Percentiles rank a stretch among this genome's conserved stretches.
Conservation (phyloP, 768 basidiomycete genomes). For the Mycena capillaripes region DNA sequence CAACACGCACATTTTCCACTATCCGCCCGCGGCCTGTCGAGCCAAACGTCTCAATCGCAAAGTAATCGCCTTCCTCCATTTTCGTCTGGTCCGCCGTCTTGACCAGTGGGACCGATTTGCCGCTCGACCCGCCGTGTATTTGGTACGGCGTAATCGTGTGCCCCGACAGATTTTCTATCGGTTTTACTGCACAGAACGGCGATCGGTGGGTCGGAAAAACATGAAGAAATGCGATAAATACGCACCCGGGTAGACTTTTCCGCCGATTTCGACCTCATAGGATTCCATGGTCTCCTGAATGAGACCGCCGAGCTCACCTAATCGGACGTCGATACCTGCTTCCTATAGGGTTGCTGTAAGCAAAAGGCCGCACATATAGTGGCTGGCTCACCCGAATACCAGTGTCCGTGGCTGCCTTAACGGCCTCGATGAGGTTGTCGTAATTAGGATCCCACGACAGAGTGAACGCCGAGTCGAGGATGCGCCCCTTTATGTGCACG, state of each 20-base stretch:
- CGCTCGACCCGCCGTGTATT: constrained; percentile 79
- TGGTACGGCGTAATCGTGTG: constrained; percentile 93
- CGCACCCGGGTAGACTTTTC: constrained; percentile 85
- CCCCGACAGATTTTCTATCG: constrained; percentile 94
- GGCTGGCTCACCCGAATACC: constrained; percentile 77
- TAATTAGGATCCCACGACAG: constrained; percentile 91
- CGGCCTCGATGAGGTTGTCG: constrained; percentile 90
- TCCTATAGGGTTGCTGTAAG: constrained; percentile 64
- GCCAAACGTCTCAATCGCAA: constrained; percentile 98
- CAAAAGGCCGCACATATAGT: not conserved
- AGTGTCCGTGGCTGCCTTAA: constrained; percentile 94
- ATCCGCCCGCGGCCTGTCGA: constrained; percentile 94
- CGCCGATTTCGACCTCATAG: constrained; percentile 94
- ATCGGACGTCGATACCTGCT: constrained; percentile 94
- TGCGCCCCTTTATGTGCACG: constrained; percentile 97
- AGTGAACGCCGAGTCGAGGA: constrained; percentile 96
- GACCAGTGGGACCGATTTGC: constrained; percentile 92
- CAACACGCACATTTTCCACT: constrained; percentile 73
- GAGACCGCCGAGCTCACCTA: constrained; percentile 91
- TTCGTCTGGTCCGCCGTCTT: constrained; percentile 92
- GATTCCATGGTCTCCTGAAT: constrained; percentile 99
- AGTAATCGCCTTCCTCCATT: constrained; percentile 99
- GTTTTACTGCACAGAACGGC: constrained; percentile 75
- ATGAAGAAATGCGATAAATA: too few relatives aligned
- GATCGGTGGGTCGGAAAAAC: not conserved